Conservation (phyloP, 2,329 filamentous ascomycete species). For the Xylariaceae sp. region DNA sequence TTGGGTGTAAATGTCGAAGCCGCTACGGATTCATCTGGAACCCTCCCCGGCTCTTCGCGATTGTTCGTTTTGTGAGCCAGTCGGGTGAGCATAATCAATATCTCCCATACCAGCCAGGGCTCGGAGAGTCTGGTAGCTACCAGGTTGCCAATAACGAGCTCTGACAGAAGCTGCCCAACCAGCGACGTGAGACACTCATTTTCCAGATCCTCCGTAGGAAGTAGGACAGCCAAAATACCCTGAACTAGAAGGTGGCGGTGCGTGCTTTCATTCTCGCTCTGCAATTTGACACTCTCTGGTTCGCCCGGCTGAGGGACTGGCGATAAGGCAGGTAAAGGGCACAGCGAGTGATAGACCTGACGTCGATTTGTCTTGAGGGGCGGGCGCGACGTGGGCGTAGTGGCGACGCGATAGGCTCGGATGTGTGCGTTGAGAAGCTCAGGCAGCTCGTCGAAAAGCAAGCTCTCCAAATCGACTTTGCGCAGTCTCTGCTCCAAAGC, state of each 20-base stretch:
- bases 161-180: constrained; percentile 82
- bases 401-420: constrained; percentile 68
- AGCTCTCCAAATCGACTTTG: constrained; percentile 74
- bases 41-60: constrained; percentile 11
- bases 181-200: constrained; percentile 81
- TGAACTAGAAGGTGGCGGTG: constrained; percentile 89
- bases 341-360: constrained; percentile 77
- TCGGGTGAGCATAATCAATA: constrained; percentile 66
- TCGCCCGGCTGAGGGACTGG: constrained; percentile 63
- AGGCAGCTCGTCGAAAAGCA: constrained; percentile 85
- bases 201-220: constrained; percentile 88
- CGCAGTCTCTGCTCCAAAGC: constrained; percentile 82
- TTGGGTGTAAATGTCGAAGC: constrained; percentile 4
- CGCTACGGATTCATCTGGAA: constrained; percentile 4
- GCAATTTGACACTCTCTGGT: constrained; percentile 50
- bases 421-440: constrained; percentile 77
- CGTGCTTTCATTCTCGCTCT: constrained; percentile 71
- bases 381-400: constrained; percentile 52
- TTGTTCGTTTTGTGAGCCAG: constrained; percentile 29
- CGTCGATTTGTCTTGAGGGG: constrained; percentile 60
- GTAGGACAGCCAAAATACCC: constrained; percentile 72
- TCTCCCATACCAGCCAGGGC: constrained; percentile 85
- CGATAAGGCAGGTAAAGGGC: constrained; percentile 74
- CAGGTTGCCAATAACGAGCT: constrained; percentile 81
- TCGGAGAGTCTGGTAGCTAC: constrained; percentile 78